Evolutionary conservation across 495 filamentous ascomycete genomes (phyloP).

Genomic region (Talaromyces borbonicus): DNA sequence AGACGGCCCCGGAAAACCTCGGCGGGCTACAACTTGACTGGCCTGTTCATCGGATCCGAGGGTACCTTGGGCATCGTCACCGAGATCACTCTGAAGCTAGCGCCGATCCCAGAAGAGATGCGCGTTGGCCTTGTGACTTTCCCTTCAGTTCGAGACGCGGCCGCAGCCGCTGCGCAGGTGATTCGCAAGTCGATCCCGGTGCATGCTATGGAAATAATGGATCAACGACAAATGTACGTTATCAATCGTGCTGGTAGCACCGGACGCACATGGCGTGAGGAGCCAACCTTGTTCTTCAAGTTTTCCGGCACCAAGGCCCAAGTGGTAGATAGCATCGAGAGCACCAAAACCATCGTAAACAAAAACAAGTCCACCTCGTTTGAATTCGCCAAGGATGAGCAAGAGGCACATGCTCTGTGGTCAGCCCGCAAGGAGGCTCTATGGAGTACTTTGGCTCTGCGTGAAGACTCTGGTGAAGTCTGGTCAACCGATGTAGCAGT

Average conservation of each 20-base stretch:
- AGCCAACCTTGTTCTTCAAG: conserved; percentile 91
- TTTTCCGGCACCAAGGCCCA: conserved; percentile 66
- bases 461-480: conserved; percentile 49
- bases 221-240: conserved; percentile 89
- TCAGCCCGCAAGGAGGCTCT: conserved; percentile 78
- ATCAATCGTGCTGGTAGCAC: conserved; percentile 77
- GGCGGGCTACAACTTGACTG: conserved; percentile 81
- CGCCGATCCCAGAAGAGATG: conserved; percentile 63
- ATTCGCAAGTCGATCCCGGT: conserved; percentile 75
- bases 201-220: conserved; percentile 83
- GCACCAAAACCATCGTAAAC: conserved; percentile 60
- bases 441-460: conserved; percentile 49
- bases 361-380: conserved; percentile 54
- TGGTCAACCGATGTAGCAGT: conserved; percentile 86
- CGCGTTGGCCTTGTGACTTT: conserved; percentile 84
- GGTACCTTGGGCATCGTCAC: conserved; percentile 87
- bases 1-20: conserved; percentile 56
- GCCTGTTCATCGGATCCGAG: conserved; percentile 83
- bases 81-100: conserved; percentile 75
- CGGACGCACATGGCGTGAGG: conserved; percentile 58
- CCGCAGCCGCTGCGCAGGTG: conserved; percentile 68
- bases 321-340: conserved; percentile 73
- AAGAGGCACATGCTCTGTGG: conserved; percentile 74
- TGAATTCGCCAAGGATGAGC: conserved; percentile 62
- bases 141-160: conserved; percentile 64